phyloP scores from a whole-genome alignment of 441 rosid genomes.

The Metrosideros polymorpha region DNA sequence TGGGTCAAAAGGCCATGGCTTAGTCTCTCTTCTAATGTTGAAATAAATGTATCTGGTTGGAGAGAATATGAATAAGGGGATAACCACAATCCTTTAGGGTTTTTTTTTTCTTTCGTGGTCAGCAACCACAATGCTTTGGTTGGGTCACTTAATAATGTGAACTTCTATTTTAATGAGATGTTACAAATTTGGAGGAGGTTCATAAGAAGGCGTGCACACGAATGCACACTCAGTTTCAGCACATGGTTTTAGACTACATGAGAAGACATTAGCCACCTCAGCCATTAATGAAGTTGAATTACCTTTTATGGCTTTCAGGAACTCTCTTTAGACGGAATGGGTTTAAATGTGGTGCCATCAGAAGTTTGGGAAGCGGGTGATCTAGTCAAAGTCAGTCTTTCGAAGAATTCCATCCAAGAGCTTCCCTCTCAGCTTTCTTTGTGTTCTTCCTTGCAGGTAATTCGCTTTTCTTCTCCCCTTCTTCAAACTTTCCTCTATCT shows the following conservation, averaged over 20 bases:
- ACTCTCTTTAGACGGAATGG: conserved; percentile 64
- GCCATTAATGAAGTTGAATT: neutral
- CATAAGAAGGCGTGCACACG: neutral
- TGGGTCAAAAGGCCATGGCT: neutral
- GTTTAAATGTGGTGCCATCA: conserved; percentile 65
- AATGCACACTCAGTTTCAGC: neutral
- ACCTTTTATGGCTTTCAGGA: conserved; percentile 36
- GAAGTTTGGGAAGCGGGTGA: conserved; percentile 80
- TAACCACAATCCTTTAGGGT: neutral
- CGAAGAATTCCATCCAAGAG: conserved; percentile 74
- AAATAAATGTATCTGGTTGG: neutral
- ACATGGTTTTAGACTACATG: neutral
- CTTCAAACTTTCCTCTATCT: neutral
- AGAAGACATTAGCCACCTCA: neutral
- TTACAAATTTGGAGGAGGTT: neutral
- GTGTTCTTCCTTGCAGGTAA: conserved; percentile 65
- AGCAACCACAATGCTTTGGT: neutral
- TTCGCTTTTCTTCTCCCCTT: neutral
- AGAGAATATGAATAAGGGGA: neutral
- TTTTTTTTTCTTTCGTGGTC: neutral
- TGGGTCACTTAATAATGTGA: neutral
- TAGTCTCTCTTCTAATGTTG: neutral
- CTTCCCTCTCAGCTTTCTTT: conserved; percentile 71
- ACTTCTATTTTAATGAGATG: neutral
- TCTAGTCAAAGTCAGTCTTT: conserved; percentile 65